phyloP scores from a whole-genome alignment of 2,329 filamentous ascomycete genomes.

The Epichloe bromicola region DNA sequence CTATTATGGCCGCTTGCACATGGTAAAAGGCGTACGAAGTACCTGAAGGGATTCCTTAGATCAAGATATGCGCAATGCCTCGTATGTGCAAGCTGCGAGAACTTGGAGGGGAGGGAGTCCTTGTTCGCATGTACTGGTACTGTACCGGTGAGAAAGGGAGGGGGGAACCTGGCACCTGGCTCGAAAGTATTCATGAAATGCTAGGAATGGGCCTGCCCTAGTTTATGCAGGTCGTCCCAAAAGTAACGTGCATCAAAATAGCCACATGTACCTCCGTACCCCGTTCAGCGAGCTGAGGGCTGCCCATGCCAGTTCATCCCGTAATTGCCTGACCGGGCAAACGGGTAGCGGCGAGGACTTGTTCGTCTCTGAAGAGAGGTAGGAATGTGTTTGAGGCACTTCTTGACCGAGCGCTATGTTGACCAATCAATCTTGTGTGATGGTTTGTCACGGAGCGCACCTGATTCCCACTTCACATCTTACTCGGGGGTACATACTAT shows the following conservation, averaged over 20 bases:
- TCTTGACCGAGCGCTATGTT: constrained; percentile 4
- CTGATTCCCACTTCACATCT: background rate
- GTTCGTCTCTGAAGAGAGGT: background rate
- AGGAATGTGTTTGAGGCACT: background rate
- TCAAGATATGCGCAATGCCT: background rate
- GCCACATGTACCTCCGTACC: background rate
- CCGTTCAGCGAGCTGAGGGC: background rate
- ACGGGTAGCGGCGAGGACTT: background rate
- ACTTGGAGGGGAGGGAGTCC: no score
- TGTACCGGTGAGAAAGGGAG: background rate
- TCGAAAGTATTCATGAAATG: background rate
- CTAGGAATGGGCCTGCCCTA: background rate
- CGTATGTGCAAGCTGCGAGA: background rate
- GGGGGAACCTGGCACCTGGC: background rate
- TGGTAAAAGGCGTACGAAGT: background rate
- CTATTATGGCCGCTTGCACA: background rate
- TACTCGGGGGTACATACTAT: background rate
- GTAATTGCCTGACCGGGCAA: background rate
- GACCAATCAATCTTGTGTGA: constrained; percentile 2
- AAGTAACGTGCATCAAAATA: background rate
- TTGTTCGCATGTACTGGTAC: background rate
- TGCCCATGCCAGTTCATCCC: background rate
- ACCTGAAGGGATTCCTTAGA: background rate
- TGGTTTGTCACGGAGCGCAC: constrained; percentile 2
- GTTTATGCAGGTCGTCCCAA: background rate